These are phyloP conservation scores for Diaporthe capsici DNA, from an alignment of 2,329 filamentous ascomycete species.

Conservation along the genomic window DNA sequence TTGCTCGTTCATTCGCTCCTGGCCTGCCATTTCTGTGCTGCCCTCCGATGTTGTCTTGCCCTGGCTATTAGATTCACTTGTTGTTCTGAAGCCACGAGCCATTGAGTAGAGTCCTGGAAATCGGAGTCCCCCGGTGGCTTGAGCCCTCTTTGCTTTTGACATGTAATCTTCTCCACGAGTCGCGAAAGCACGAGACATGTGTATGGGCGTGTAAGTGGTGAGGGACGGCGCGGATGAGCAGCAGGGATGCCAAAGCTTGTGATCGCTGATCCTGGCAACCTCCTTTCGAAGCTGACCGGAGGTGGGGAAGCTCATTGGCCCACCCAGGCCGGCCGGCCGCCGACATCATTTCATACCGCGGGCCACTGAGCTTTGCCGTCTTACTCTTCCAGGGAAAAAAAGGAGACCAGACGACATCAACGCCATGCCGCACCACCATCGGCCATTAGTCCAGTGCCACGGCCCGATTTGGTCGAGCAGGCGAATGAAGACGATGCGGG, in stretches of 20 bases:
- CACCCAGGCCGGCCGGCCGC: constrained; percentile 8
- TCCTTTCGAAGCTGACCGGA: constrained; percentile 19
- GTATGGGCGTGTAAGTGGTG: constrained; percentile 1
- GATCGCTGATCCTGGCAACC: constrained; percentile 29
- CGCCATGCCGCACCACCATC: constrained; percentile 4
- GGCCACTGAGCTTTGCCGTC: constrained; percentile 34
- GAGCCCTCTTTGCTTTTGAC: background rate
- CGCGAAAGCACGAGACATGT: background rate
- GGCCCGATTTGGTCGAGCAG: constrained; percentile 31
- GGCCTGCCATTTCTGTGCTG: background rate
- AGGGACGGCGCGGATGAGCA: constrained; percentile 6
- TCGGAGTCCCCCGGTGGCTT: background rate
- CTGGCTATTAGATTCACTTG: background rate
- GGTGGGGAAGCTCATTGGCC: constrained; percentile 7
- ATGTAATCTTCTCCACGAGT: background rate
- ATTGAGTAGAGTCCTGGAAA: background rate
- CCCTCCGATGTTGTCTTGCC: background rate
- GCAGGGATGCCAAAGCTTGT: constrained; percentile 25
- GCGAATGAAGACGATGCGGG: constrained; percentile 25
- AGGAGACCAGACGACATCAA: constrained; percentile 35
- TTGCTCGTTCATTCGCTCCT: background rate
- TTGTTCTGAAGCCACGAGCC: background rate
- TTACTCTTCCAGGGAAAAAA: background rate
- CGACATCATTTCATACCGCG: constrained; percentile 27
- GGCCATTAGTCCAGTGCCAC: background rate